Base-by-base conservation (phyloP, 2,329 filamentous ascomycete species). In the Pseudopyrenochaeta lycopersici region DNA sequence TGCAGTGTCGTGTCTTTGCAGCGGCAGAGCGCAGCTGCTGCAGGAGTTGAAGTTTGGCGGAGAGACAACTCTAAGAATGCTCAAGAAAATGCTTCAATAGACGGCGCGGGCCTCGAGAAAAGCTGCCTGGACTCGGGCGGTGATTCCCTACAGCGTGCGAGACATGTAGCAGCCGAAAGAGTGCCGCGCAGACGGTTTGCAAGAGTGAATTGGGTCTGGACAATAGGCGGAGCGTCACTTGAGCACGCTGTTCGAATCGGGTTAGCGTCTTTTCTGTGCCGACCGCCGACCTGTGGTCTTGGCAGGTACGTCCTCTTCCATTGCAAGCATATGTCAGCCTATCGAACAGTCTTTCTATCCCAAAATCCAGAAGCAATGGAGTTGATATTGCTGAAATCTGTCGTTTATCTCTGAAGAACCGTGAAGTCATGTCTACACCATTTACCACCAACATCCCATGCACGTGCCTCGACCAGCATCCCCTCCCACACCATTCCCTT, bases 171-270 rank as follows among this genome's bases (percentile, higher is more conserved):
- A 12, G 41, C 52, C 27, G 27, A 14, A 17, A 7, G 30, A 11
- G 23, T 29, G 23, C 23, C 17, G 40, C 12, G 40, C 5, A n/a
- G 47, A 46, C 48, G 43, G 53, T 56, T 56, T 56, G 49, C 53
- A 45, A 53, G 53, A 49, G 50, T 49, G 47, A 57, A 54, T 47
- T 56, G 46, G 49, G 23, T 44, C 21, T 42, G 50, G 40, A 39
- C 49, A 49, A 50, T 44, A 49, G 53, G 47, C 31, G 32, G 31
- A 42, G 49, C 47, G 47, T 58, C 56, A 58, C 52, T 51, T 55
- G 56, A 39, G 46, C 58, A 53, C n/a, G 48, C 20, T 11, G 10
- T 32, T 36, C 23, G 27, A 50, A 41, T 23, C 20, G 23, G 47
- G 32, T 15, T 50, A 44, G 36, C 36, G 5, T 21, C 36, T 10